Conservation (phyloP, 257 asterid species). For the Lycium ferocissimum region DNA sequence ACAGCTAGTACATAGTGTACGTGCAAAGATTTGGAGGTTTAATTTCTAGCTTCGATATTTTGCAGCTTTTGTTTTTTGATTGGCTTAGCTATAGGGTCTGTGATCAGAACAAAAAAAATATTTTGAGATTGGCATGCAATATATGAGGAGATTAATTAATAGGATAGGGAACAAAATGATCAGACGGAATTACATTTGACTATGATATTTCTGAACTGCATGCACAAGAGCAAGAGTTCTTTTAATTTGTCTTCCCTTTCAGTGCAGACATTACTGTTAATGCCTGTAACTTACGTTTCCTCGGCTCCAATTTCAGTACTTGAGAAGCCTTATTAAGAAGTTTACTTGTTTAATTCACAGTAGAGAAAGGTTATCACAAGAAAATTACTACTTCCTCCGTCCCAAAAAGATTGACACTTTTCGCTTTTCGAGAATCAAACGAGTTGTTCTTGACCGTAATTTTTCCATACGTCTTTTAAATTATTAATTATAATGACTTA, state of each 20-base stretch:
- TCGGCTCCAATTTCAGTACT: neutral
- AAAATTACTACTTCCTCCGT: too few species aligned
- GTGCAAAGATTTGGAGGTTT: conserved; percentile 20
- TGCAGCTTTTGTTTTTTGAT: conserved; percentile 27
- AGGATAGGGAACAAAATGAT: conserved; percentile 45
- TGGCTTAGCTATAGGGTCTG: neutral
- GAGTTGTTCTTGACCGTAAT: too few species aligned
- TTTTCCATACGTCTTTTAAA: too few species aligned
- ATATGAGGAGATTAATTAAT: conserved; percentile 22
- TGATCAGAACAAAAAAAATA: neutral
- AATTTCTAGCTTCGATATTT: conserved; percentile 15
- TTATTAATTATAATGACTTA: too few species aligned
- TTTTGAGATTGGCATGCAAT: conserved; percentile 3
- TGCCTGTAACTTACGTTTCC: neutral
- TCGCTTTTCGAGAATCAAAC: too few species aligned
- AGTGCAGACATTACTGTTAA: neutral
- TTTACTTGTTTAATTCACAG: too few species aligned
- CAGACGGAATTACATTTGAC: conserved; percentile 34
- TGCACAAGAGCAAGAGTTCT: conserved; percentile 2
- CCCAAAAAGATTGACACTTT: too few species aligned
- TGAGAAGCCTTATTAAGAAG: neutral
- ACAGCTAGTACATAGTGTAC: neutral
- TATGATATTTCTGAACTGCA: neutral
- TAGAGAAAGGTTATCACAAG: neutral
- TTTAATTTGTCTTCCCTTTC: conserved; percentile 3